A percentile compares a stretch with the other conserved stretches of the same genome.
Conservation (phyloP, 2,329 filamentous ascomycete species). For the Hypoxylon sp. region DNA sequence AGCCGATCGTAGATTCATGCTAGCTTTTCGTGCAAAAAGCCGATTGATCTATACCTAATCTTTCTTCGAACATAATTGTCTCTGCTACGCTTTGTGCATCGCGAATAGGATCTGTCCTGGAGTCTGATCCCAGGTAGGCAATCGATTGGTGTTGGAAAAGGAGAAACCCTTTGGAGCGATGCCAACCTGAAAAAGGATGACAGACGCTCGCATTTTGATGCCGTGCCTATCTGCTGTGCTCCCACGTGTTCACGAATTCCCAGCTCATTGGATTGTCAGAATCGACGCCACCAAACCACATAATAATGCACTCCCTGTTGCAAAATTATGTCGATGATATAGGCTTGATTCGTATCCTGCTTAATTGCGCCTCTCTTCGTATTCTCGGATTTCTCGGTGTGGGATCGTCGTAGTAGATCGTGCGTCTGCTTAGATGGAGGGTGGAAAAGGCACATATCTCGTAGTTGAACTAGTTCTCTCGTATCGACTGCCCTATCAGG, state of each 20-base stretch:
- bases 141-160: background rate
- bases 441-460: no score
- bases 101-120: background rate
- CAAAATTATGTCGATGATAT: no score
- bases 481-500: no score
- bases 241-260: background rate
- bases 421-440: no score
- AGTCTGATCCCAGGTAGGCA: background rate
- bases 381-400: no score
- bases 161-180: background rate
- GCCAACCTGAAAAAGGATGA: background rate
- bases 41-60: background rate
- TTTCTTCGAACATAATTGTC: background rate
- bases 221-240: background rate
- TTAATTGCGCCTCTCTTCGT: no score
- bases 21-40: background rate
- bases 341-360: no score
- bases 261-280: slow-evolving; percentile 6
- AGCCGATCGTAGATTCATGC: background rate
- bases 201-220: background rate
- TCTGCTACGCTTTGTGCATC: background rate
- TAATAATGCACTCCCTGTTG: background rate
- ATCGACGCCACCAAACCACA: slow-evolving; percentile 2
- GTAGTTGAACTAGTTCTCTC: no score
- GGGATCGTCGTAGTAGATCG: no score